Evolutionary conservation across 495 filamentous ascomycete genomes (phyloP).

Genomic region (Staphylotrichum tortipilum): DNA sequence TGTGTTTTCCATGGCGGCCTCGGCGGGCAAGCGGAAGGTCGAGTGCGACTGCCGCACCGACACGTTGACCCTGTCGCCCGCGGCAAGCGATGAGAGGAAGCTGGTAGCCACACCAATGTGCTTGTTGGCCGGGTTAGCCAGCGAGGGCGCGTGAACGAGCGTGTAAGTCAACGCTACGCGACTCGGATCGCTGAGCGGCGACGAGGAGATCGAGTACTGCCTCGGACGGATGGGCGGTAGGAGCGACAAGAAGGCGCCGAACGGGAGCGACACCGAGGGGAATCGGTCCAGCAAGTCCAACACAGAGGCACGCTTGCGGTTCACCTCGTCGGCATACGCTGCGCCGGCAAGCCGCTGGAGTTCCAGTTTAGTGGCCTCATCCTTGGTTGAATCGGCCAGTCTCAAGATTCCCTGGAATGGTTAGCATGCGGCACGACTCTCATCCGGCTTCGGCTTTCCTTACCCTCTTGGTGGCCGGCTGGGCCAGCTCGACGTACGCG

Average conservation of each 20-base stretch:
- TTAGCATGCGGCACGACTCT: background rate
- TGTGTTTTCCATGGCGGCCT: constrained; percentile 40
- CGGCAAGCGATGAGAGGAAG: constrained; percentile 50
- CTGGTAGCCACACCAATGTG: constrained; percentile 52
- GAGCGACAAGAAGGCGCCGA: constrained; percentile 57
- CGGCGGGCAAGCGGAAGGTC: constrained; percentile 58
- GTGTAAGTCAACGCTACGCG: constrained; percentile 59
- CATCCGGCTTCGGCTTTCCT: background rate
- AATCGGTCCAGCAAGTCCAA: constrained; percentile 58
- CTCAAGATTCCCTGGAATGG: constrained; percentile 37
- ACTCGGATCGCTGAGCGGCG: constrained; percentile 49
- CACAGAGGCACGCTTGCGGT: constrained; percentile 49
- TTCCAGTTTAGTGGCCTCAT: constrained; percentile 29
- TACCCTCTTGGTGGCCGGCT: constrained; percentile 54
- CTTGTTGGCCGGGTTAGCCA: constrained; percentile 36
- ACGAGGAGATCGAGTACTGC: constrained; percentile 75
- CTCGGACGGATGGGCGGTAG: constrained; percentile 66
- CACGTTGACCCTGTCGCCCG: constrained; percentile 55
- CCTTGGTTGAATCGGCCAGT: constrained; percentile 33
- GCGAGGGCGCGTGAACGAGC: constrained; percentile 50
- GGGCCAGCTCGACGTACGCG: constrained; percentile 63
- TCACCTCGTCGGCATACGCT: constrained; percentile 45
- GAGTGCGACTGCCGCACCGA: constrained; percentile 49
- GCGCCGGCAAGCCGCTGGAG: constrained; percentile 43
- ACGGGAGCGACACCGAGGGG: constrained; percentile 45